A percentile compares a stretch with the other conserved stretches of the same genome.
Evolutionary conservation across 495 filamentous ascomycete species (phyloP).

Genomic region (Talaromyces stipitatus): DNA sequence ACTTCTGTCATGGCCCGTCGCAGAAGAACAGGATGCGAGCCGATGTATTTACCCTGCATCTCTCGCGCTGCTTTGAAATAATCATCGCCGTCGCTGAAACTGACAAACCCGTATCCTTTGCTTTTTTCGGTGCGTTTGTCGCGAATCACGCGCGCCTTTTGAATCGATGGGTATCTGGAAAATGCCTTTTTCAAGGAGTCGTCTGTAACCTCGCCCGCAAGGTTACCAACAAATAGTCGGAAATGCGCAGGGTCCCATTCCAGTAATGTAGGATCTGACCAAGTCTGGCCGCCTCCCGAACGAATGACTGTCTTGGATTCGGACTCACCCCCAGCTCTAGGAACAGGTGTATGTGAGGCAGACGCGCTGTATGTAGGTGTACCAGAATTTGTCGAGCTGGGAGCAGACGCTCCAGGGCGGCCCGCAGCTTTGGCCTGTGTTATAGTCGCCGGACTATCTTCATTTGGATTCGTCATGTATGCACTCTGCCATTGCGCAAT

Average conservation of each 20-base stretch:
- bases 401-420: conserved; percentile 13
- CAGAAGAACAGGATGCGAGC: conserved; percentile 84
- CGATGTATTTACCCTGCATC: conserved; percentile 99
- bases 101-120: conserved; percentile 93
- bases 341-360: conserved; percentile 32
- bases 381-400: conserved; percentile 39
- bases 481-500: conserved; percentile 96
- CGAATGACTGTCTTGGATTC: conserved; percentile 70
- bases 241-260: conserved; percentile 98
- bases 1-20: conserved; percentile 87
- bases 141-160: conserved; percentile 89
- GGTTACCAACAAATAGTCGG: conserved; percentile 89
- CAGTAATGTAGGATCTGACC: conserved; percentile 76
- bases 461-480: conserved; percentile 50
- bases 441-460: conserved; percentile 27
- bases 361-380: conserved; percentile 25
- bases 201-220: conserved; percentile 97
- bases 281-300: conserved; percentile 80
- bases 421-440: conserved; percentile 19
- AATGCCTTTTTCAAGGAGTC: conserved; percentile 93
- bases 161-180: conserved; percentile 73
- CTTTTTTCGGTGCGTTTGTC: conserved; percentile 95
- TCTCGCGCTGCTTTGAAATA: conserved; percentile 92
- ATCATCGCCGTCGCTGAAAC: conserved; percentile 90
- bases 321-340: conserved; percentile 35